A percentile compares a stretch with the other conserved stretches of the same genome.
Conservation (phyloP, 257 asterid genomes). For the Fraxinus quadrangulata region DNA sequence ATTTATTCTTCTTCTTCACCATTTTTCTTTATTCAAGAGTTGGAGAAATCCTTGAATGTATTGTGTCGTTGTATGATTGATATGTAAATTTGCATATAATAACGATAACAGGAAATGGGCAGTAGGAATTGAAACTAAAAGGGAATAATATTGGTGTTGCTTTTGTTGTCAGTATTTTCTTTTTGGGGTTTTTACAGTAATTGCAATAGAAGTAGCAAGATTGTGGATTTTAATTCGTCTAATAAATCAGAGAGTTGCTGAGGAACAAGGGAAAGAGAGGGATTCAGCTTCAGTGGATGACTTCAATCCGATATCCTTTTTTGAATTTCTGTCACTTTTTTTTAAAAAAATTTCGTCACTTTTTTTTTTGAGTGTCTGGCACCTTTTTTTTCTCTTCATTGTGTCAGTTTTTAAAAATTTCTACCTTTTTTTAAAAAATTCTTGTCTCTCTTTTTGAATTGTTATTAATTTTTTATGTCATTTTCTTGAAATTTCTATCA, state of each 20-base stretch:
- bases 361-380: no score
- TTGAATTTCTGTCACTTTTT: no score
- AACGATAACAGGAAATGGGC: neutral
- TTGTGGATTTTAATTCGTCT: conserved; percentile 57
- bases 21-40: no score
- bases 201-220: conserved; percentile 57
- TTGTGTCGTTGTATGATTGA: neutral
- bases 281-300: conserved; percentile 30
- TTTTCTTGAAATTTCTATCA: no score
- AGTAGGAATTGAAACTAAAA: neutral
- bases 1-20: no score
- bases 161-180: conserved; percentile 48
- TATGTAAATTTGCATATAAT: neutral
- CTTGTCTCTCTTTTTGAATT: no score
- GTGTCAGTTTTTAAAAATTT: no score
- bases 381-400: no score
- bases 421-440: no score
- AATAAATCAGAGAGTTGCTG: conserved; percentile 43
- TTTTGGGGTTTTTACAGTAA: conserved; percentile 55
- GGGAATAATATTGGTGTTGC: conserved; percentile 43
- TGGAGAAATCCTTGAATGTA: neutral
- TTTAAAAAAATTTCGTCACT: no score
- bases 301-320: conserved; percentile 34
- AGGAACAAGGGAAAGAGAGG: conserved; percentile 35
- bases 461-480: no score